Conservation (phyloP, 257 asterid genomes). For the Solanum chmielewskii region DNA sequence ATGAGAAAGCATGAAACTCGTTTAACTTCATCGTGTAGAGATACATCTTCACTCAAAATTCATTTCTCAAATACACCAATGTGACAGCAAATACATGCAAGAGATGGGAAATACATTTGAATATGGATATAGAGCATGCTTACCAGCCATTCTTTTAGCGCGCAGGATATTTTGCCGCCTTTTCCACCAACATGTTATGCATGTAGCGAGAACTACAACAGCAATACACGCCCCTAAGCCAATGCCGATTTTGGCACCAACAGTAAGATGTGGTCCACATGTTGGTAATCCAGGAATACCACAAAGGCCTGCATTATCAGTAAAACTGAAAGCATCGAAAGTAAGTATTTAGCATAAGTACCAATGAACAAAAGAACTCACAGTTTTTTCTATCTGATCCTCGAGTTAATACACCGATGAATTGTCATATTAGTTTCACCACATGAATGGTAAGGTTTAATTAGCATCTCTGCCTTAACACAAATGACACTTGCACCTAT, state of each 20-base stretch:
- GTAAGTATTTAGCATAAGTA: background rate
- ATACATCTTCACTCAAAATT: background rate
- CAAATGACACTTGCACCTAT: background rate
- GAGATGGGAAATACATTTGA: background rate
- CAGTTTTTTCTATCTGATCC: background rate
- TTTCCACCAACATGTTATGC: constrained; percentile 91
- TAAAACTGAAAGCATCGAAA: constrained; percentile 53
- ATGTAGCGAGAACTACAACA: constrained; percentile 42
- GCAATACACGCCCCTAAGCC: constrained; percentile 47
- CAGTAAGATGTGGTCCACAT: constrained; percentile 76
- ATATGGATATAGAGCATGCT: background rate
- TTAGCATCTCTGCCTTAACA: background rate
- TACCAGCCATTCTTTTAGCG: constrained; percentile 81
- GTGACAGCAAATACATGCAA: background rate
- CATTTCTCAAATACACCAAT: background rate
- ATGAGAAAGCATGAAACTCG: background rate
- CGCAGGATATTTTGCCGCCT: constrained; percentile 85
- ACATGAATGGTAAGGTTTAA: background rate
- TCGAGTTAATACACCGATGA: background rate
- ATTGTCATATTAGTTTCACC: background rate
- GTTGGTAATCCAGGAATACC: constrained; percentile 84
- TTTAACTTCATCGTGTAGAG: background rate
- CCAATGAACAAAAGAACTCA: background rate
- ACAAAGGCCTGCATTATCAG: constrained; percentile 93
- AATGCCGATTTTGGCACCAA: constrained; percentile 66